Evolutionary conservation across 2,329 filamentous ascomycete genomes (phyloP).

Genomic region (Helotiales sp.): DNA sequence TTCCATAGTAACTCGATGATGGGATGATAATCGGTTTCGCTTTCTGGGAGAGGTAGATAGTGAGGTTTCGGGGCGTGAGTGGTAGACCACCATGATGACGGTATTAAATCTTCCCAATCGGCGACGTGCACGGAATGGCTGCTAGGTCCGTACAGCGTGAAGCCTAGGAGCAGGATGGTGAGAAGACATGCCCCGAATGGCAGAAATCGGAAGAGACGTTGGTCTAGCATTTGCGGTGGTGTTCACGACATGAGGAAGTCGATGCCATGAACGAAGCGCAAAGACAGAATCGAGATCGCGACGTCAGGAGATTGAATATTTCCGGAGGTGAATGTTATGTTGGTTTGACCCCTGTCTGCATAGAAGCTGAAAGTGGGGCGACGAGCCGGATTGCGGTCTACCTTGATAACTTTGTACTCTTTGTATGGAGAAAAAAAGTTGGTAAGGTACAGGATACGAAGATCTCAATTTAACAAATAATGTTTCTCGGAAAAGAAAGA

Average conservation of each 20-base stretch:
- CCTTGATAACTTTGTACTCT: no score
- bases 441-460: no score
- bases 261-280: neutral
- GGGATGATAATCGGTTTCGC: conserved; percentile 36
- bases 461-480: no score
- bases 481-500: no score
- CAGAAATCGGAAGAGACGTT: conserved; percentile 9
- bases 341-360: no score
- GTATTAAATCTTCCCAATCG: neutral
- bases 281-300: no score
- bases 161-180: conserved; percentile 7
- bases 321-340: no score
- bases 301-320: no score
- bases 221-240: conserved; percentile 1
- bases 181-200: conserved; percentile 10
- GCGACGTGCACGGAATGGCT: neutral
- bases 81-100: neutral
- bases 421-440: no score
- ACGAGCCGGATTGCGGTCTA: no score
- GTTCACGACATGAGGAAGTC: neutral
- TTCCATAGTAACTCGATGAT: conserved; percentile 45
- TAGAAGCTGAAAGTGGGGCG: no score
- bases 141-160: conserved; percentile 7
- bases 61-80: neutral
- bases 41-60: neutral